A percentile compares a stretch with the other conserved stretches of the same genome.
phyloP scores from a whole-genome alignment of 768 basidiomycete genomes.

The Trametes gibbosa region DNA sequence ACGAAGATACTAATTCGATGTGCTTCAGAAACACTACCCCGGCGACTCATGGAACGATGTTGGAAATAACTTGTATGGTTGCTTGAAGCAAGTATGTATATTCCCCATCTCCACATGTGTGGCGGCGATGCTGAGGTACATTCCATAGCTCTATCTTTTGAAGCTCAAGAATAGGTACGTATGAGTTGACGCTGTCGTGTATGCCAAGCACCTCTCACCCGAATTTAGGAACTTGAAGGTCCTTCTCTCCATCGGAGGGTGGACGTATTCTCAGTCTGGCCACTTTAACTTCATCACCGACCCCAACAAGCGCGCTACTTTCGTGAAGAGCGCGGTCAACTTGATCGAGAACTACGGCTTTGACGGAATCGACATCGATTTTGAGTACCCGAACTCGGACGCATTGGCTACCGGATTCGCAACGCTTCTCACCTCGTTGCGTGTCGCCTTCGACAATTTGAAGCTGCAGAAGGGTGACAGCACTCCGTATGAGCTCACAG shows the following conservation, averaged over 20 bases:
- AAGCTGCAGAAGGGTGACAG: slow-evolving; percentile 58
- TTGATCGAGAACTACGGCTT: slow-evolving; percentile 75
- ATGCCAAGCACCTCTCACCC: not conserved
- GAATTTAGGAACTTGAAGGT: slow-evolving; percentile 44
- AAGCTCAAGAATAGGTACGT: slow-evolving; percentile 53
- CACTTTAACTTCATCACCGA: slow-evolving; percentile 66
- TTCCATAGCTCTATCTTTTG: slow-evolving; percentile 43
- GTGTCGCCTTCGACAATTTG: slow-evolving; percentile 60
- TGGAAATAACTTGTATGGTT: slow-evolving; percentile 80
- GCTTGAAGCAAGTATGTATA: slow-evolving; percentile 64
- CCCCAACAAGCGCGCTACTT: slow-evolving; percentile 47
- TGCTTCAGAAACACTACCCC: slow-evolving; percentile 58
- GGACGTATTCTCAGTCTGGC: slow-evolving; percentile 68
- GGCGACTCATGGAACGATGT: slow-evolving; percentile 71
- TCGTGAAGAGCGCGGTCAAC: slow-evolving; percentile 59
- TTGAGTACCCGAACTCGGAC: slow-evolving; percentile 65
- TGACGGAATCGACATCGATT: slow-evolving; percentile 80
- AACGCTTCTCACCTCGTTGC: slow-evolving; percentile 57
- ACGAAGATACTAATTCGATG: not conserved
- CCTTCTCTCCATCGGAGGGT: slow-evolving; percentile 55
- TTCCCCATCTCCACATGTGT: not conserved
- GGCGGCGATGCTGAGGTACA: not conserved
- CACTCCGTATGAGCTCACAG: slow-evolving; percentile 57
- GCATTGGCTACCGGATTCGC: slow-evolving; percentile 67
- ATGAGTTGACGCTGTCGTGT: not conserved